Base-by-base conservation (phyloP, 2,329 filamentous ascomycete genomes). In the Hypoxylon sp. region DNA sequence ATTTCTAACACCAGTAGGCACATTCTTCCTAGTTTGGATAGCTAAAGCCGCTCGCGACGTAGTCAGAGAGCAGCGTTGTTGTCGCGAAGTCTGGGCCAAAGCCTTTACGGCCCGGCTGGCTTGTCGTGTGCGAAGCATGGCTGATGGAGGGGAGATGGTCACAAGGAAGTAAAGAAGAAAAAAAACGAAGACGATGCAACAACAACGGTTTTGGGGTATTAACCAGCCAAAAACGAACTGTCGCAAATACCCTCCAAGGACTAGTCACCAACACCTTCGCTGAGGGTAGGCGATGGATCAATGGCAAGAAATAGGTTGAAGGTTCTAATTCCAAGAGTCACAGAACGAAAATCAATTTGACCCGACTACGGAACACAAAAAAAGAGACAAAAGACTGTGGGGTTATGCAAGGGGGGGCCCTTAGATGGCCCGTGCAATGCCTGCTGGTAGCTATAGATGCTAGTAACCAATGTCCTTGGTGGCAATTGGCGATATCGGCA, bases 41-140 rank as follows among this genome's bases (percentile, higher is more conserved):
- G 80, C 78, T 8, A 80, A 74, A 14, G 77, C 75, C 42, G 78
- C 74, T 26, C 81, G 75, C 26, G 83, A 78, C n/a, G 79, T 79
- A 60, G 81, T 81, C 69, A 86, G 80, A 47, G 77, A 71, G 58
- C 83, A 79, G 35, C 79, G 72, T 65, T 74, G 75, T 50, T 73
- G 75, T 66, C 78, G 73, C 73, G 80, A 81, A 59, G 78, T 71
- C 63, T 80, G 77, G 70, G 77, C 75, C 74, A 84, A 57, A 75
- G 81, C 81, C 80, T 79, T 82, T 70, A 85, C 72, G 81, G 84
- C 85, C 78, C 80, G 81, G 74, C 78, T 76, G 67, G 84, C 81
- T 74, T 83, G 82, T 75, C 83, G 81, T 73, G 78, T 81, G 74
- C 84, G 84, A 74, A 87, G 83, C 85, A 87, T 87, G 71, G 74